A percentile compares a stretch with the other conserved stretches of the same genome.
Conservation (phyloP, 1,284 basidiomycete genomes). For the Ganoderma meredithae region DNA sequence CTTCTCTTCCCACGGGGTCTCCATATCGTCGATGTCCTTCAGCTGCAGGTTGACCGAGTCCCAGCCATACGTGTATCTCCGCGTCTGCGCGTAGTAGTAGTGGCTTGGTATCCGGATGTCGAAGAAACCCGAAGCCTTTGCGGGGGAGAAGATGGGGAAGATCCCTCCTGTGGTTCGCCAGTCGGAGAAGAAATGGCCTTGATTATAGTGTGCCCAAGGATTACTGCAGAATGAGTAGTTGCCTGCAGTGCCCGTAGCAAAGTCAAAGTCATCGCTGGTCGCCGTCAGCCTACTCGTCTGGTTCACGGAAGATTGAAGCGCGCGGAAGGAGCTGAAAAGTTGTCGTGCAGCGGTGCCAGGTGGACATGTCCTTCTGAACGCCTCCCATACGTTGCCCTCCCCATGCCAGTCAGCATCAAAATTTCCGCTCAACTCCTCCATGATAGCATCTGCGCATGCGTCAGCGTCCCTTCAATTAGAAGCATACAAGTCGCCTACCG, state of each 20-base stretch:
- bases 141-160: conserved; percentile 92
- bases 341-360: conserved; percentile 82
- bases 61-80: conserved; percentile 90
- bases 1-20: conserved; percentile 84
- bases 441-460: conserved; percentile 56
- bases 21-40: conserved; percentile 81
- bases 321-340: conserved; percentile 77
- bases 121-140: conserved; percentile 81
- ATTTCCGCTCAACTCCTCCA: conserved; percentile 68
- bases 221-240: conserved; percentile 80
- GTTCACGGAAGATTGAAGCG: conserved; percentile 44
- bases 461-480: conserved; percentile 18
- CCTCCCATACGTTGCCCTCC: conserved; percentile 89
- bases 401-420: conserved; percentile 87
- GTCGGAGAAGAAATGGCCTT: conserved; percentile 96
- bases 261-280: conserved; percentile 65
- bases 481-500: conserved; percentile 43
- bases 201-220: conserved; percentile 84
- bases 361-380: conserved; percentile 89
- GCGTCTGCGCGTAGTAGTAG: conserved; percentile 89
- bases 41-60: conserved; percentile 76
- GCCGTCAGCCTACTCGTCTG: conserved; percentile 37
- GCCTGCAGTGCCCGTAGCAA: conserved; percentile 64
- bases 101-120: conserved; percentile 95
- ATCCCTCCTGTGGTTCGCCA: conserved; percentile 87